Base-by-base conservation (phyloP, 306 rosid genomes). In the Betula pendula region DNA sequence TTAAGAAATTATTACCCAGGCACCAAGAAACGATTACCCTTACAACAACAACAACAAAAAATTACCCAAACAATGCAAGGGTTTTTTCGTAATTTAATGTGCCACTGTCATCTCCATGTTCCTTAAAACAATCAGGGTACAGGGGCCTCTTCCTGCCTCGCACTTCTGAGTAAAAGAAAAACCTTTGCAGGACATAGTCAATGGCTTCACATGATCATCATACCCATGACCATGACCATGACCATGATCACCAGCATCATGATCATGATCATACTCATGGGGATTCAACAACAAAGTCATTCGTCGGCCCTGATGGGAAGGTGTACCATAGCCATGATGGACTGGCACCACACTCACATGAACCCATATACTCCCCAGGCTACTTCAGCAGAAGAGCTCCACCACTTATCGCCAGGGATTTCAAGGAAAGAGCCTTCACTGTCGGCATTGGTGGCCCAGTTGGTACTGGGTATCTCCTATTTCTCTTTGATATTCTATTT, bases 371-470 rank as follows among this genome's bases (percentile, higher is more conserved):
- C 90, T 91, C 97, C 2, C 97, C 99, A 0, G 99, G 99, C 25
- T 92, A 22, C 90, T 92, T 95, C 92, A 85, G 71, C 88, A 77
- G 96, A 84, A 91, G 99, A 79, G 97, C 99, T 72, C 97, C 81
- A 12, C 97, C 96, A 0, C 91, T 92, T 71, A 29, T 55, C 60
- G 35, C 79, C 66, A 81, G 97, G 52, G 79, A 92, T 78, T 95
- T 92, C 90, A 91, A 73, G 3, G 97, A 92, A 82, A 74, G 99
- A 82, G 97, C 97, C 25, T 95, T 95, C 87, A 92, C 99, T 2
- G 69, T 95, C 59, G 99, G 99, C 45, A 95, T 92, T 48, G 99
- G 99, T 58, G 99, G 99, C 47, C 99, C 99, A 0, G 99, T 95
- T 22, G 99, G 99, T 24, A 95, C 97, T 50, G 99, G 97, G 93